Evolutionary conservation across 176 grass and related monocot genomes (phyloP), one percentile per base, ranked within the genome.

Genomic region (Paspalum notatum): DNA sequence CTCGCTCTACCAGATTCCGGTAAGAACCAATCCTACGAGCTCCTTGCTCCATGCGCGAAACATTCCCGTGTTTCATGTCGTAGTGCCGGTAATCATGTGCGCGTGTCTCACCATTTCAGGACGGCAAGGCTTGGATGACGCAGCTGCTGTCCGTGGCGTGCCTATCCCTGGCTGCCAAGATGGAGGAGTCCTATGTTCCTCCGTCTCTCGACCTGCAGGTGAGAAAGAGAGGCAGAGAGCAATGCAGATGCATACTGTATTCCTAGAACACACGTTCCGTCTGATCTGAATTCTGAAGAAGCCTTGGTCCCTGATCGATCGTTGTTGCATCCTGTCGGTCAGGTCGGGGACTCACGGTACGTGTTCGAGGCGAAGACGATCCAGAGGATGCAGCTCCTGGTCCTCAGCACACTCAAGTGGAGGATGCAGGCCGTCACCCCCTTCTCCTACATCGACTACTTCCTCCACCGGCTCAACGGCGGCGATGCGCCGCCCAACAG

Each of bases 391-490:
- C 89, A 99, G 87, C 91, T 99, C 53, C 84, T 99, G 40, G 87
- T 96, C 0, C 84, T 99, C 41, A 99, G 82, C 71, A 93, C 93
- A 38, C 92, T 99, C 57, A 96, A 91, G 53, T 99, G 97, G 97
- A 83, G 93, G 91, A 99, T 99, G 97, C 97, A 93, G 71, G 81
- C 93, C 9, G 90, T 99, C 56, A 99, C 97, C 15, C 93, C 97
- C 21, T 96, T 99, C 85, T 90, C 97, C 9, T 99, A 96, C 86
- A 66, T 93, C 65, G 97, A 93, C 73, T 91, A 88, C 87, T 96
- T 99, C 82, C 93, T 96, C 86, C 85, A 78, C 82, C 71, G 88
- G 56, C 87, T 99, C 42, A 85, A 58, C 81, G 87, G 83, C 64
- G 86, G 79, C 75, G 82, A 65, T 37, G 75, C 66, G n/a, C 89